Evolutionary conservation across 305 asterid species (phyloP), one percentile per base, ranked within the genome.

Genomic region (Fraxinus nigra): DNA sequence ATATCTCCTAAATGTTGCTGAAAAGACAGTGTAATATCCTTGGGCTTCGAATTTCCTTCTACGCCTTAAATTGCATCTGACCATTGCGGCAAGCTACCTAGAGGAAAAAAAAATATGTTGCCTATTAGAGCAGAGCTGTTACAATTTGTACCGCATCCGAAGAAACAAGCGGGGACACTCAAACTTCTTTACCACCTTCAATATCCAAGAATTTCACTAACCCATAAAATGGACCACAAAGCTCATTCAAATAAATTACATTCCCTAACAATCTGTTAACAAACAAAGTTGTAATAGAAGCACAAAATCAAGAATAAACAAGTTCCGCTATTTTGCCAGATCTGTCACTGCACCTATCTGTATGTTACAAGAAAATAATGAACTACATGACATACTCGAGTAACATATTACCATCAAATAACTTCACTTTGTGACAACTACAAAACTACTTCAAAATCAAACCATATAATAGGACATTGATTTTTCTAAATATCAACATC

Each of bases 401-500:
- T 26, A 67, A 56, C 10, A 56, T 18, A 56, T 56, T 35, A 48
- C 80, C 75, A 37, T 76, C 28, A 43, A 9, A 20, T 46, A 35
- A 40, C 78, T 76, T 76, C 37, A 73, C 40, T 78, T 65, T 76
- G 35, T 61, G 72, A 72, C 51, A 67, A 46, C 2, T 56, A 4
- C 69, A 76, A 48, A 72, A 63, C 79, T 72, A 83, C 83, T 83
- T 54, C 77, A 83, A 76, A 83, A 80, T 40, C 83, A 80, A 72
- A 80, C 78, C 51, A 65, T 10, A 30, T 30, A 69, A 78, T 67
- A 78, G 70, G 74, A 37, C 16, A 56, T 37, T n/a, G n/a, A 46
- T 11, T 10, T 78, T 51, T 10, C 26, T 75, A 69, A 38, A 72
- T 7, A 35, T 79, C 70, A 72, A 63, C 38, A 26, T 72, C 72